A percentile compares a stretch with the other conserved stretches of the same genome.
Conservation (phyloP, 1,284 basidiomycete genomes). For the Ceratobasidium sp. region DNA sequence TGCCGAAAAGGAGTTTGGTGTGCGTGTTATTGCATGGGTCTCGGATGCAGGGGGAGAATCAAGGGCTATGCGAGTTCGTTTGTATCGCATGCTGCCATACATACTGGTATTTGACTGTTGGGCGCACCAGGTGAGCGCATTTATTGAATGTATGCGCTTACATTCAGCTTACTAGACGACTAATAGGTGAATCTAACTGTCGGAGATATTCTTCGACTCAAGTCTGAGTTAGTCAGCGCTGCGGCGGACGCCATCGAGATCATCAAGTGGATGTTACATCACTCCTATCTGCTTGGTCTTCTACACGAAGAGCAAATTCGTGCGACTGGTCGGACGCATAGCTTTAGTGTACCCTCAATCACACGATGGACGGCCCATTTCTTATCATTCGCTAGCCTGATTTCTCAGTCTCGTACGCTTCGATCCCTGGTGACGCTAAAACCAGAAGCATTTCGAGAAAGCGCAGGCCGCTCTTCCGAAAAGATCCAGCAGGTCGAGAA, state of each 20-base stretch:
- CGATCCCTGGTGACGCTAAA: background rate
- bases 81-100: background rate
- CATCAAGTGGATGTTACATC: constrained; percentile 17
- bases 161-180: too few species aligned
- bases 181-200: constrained; percentile 14
- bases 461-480: background rate
- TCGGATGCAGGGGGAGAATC: constrained; percentile 48
- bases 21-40: constrained; percentile 54
- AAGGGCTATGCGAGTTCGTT: background rate
- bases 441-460: background rate
- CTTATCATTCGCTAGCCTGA: constrained; percentile 2
- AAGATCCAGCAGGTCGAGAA: background rate
- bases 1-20: constrained; percentile 4
- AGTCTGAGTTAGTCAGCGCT: background rate
- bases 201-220: constrained; percentile 20
- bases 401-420: background rate
- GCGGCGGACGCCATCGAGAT: constrained; percentile 8
- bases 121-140: constrained; percentile 20
- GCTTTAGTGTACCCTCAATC: constrained; percentile 7
- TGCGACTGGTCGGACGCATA: background rate
- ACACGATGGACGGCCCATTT: constrained; percentile 30
- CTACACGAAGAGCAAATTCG: constrained; percentile 18
- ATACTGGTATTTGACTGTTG: constrained; percentile 10
- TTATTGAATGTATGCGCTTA: too few species aligned
- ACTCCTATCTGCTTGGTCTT: constrained; percentile 20